phyloP scores from a whole-genome alignment of 1,284 basidiomycete species.

The Cutaneotrichosporon sp. region DNA sequence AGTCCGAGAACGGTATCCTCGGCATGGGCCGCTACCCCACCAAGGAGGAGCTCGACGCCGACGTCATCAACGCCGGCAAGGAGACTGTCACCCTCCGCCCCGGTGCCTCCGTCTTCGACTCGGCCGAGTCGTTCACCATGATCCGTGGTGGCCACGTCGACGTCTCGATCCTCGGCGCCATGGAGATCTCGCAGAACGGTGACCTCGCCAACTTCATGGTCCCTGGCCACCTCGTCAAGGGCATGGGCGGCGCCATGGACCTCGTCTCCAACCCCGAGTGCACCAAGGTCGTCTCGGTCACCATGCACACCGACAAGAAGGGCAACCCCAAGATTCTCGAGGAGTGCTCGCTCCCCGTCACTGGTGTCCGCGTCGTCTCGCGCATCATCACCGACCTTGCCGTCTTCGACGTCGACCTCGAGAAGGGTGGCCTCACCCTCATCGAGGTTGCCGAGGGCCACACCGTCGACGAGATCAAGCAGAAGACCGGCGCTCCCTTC shows the following conservation, averaged over 20 bases:
- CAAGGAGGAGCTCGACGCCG: slow-evolving; percentile 83
- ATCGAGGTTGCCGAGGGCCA: slow-evolving; percentile 81
- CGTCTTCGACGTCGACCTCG: slow-evolving; percentile 87
- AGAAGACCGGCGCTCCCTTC: slow-evolving; percentile 82
- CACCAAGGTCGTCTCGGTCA: slow-evolving; percentile 58
- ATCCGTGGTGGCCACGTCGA: slow-evolving; percentile 95
- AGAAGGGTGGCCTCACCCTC: slow-evolving; percentile 65
- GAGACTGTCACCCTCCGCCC: slow-evolving; percentile 91
- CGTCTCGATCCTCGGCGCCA: slow-evolving; percentile 84
- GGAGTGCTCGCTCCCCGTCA: slow-evolving; percentile 80
- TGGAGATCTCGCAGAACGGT: slow-evolving; percentile 90
- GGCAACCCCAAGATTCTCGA: slow-evolving; percentile 84
- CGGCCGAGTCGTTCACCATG: slow-evolving; percentile 72
- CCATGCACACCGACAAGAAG: slow-evolving; percentile 73
- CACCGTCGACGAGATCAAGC: slow-evolving; percentile 76
- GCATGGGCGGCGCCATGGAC: slow-evolving; percentile 95
- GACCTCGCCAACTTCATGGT: slow-evolving; percentile 98
- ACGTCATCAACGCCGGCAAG: slow-evolving; percentile 94
- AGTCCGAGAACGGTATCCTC: slow-evolving; percentile 93
- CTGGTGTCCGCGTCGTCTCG: slow-evolving; percentile 80
- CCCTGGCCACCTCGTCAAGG: slow-evolving; percentile 86
- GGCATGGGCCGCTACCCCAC: slow-evolving; percentile 96
- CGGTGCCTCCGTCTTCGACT: slow-evolving; percentile 83
- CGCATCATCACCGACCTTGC: slow-evolving; percentile 88
- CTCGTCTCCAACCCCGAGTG: slow-evolving; percentile 89